Percentiles rank a stretch among this genome's conserved stretches.
Evolutionary conservation across 768 basidiomycete genomes (phyloP).

Genomic region (Phylloporus scabripes): DNA sequence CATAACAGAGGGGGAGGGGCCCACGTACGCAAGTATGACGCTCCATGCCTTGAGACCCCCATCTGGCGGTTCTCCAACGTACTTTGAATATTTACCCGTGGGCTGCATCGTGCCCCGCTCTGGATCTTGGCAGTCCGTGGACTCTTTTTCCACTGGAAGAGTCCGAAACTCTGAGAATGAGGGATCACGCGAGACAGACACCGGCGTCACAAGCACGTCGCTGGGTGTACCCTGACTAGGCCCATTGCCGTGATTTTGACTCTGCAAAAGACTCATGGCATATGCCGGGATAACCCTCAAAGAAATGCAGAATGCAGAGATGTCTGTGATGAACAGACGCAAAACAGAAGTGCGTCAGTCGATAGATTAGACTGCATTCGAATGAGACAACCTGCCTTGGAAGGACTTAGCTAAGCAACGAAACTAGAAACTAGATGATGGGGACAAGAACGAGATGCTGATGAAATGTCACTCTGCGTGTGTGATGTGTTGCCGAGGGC

Average conservation of each 20-base stretch:
- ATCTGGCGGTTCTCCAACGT: slow-evolving; percentile 23
- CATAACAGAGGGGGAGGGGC: not conserved
- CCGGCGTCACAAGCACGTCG: not conserved
- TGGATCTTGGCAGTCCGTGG: not conserved
- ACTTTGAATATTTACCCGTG: slow-evolving; percentile 13
- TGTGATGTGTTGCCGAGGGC: no score
- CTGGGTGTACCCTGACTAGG: not conserved
- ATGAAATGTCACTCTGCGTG: no score
- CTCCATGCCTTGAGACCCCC: slow-evolving; percentile 30
- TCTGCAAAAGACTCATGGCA: slow-evolving; percentile 2
- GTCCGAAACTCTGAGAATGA: slow-evolving; percentile 9
- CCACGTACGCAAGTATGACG: slow-evolving; percentile 25
- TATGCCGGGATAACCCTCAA: not conserved
- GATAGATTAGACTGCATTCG: not conserved
- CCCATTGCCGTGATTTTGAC: not conserved
- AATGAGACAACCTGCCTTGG: not conserved
- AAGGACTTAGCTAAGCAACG: not conserved
- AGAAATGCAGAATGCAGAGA: not conserved
- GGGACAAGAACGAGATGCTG: no score
- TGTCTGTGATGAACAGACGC: not conserved
- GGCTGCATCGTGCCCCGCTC: slow-evolving; percentile 5
- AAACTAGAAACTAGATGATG: not conserved
- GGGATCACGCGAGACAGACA: not conserved
- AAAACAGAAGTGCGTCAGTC: not conserved
- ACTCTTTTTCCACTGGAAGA: slow-evolving; percentile 5